Evolutionary conservation across 352 stramenopile genomes (phyloP), one percentile per base, ranked within the genome.

Genomic region (Phytophthora crassamura): DNA sequence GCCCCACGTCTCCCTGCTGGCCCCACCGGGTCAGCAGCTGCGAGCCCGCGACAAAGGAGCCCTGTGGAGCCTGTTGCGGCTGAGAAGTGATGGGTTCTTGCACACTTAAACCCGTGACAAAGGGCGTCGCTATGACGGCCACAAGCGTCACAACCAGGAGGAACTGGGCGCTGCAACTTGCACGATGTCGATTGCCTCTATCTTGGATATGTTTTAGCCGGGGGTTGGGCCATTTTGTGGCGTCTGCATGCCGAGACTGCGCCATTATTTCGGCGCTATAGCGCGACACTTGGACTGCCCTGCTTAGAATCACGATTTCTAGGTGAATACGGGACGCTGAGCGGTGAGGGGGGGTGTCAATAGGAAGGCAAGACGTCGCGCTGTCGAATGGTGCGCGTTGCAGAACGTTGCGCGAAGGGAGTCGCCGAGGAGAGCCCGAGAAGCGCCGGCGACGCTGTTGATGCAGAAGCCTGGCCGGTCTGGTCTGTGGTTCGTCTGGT

Each of bases 21-120:
- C 35, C 55, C 56, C 52, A 64, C 51, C 49, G 69, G 20, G n/a
- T 16, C 48, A 64, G 20, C 16, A 78, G 12, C 25, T 66, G 53
- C 2, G 70, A 69, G 0, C 66, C 60, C 25, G 70, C 65, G 10
- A 72, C 33, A 28, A 67, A 67, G 4, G 39, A 2, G 10, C 12
- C 30, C 5, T 59, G 10, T 11, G 34, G 35, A 14, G 30, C 5
- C n/a, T 63, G 36, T 50, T 59, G 28, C 5, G 33, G 9, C 36
- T 50, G 56, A 54, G 35, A 54, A 49, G 51, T 52, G 42, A 64
- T 48, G 20, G 51, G 36, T 54, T 74, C 59, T 41, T 49, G 20
- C 15, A 38, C 36, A 60, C 4, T 51, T 16, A 18, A 32, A 11
- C 39, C 40, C 4, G 32, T 40, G 11, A 41, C 46, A 25, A 55